Base-by-base conservation (phyloP, 208 protist genomes). In the Kentomonas sorsogonicus region DNA sequence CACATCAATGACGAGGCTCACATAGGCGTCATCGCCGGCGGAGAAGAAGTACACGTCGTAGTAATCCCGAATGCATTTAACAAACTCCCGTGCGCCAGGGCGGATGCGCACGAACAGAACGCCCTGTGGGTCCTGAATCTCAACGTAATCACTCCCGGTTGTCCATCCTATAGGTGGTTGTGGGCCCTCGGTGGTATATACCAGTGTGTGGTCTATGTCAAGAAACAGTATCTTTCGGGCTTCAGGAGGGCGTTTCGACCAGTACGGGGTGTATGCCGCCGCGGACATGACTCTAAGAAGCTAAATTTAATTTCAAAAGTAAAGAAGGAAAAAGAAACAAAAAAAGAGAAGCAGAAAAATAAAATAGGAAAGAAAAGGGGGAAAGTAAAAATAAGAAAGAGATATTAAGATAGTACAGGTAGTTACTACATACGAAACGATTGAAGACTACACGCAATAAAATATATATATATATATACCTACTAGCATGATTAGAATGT, bases 41-140 rank as follows among this genome's bases (percentile, higher is more conserved):
- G 86, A 90, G 53, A 90, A 86, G 31, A 93, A 80, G 26, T 72
- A 63, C n/a, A 89, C 45, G n/a, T 85, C 66, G 55, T 86, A 89
- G 27, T 74, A 66, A 23, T 63, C 52, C 9, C 58, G 45, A 53
- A 72, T 80, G 36, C 53, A 43, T 23, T 60, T 26, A 11, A 93
- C 22, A 46, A 93, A 80, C 33, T 77, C 60, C 10, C 59, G 48
- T 15, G 72, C 68, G 41, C 73, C 68, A 5, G 81, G 82, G 39
- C 86, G 53, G 44, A 85, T 63, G 34, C 76, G 68, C 13, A 83
- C 75, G 55, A 74, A 82, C n/a, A n/a, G n/a, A n/a, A n/a, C n/a
- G n/a, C n/a, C n/a, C n/a, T n/a, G n/a, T n/a, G n/a, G n/a, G n/a
- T n/a, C n/a, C n/a, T n/a, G n/a, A n/a, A n/a, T n/a, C n/a, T n/a